A percentile compares a stretch with the other conserved stretches of the same genome.
phyloP scores from a whole-genome alignment of 495 filamentous ascomycete species.

The Aspergillus steynii region DNA sequence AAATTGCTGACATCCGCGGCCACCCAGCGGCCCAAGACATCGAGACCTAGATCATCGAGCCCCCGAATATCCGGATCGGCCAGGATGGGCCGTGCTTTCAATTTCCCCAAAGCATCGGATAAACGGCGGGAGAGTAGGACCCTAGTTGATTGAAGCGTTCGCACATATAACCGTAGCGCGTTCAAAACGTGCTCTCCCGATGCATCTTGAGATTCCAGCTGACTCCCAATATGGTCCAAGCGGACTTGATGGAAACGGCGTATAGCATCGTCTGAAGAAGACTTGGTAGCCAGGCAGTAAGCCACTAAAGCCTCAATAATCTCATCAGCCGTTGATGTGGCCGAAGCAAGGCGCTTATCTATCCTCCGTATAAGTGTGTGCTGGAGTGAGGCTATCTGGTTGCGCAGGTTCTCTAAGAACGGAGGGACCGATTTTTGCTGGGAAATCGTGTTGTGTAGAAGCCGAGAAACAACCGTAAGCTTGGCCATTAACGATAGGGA shows the following conservation, averaged over 20 bases:
- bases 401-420: constrained; percentile 61
- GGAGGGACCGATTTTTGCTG: constrained; percentile 50
- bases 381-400: constrained; percentile 60
- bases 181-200: constrained; percentile 53
- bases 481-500: constrained; percentile 72
- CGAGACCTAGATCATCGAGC: constrained; percentile 74
- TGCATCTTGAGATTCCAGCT: constrained; percentile 43
- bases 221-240: constrained; percentile 60
- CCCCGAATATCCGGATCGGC: constrained; percentile 63
- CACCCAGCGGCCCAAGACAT: constrained; percentile 79
- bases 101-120: constrained; percentile 63
- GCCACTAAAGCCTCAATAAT: constrained; percentile 75
- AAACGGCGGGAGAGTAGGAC: constrained; percentile 70
- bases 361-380: constrained; percentile 64
- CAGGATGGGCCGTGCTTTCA: constrained; percentile 71
- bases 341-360: constrained; percentile 62
- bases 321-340: constrained; percentile 46
- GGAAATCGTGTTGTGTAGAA: constrained; percentile 67
- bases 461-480: constrained; percentile 72
- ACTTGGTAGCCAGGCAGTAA: constrained; percentile 79
- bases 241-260: constrained; percentile 79
- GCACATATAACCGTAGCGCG: constrained; percentile 69
- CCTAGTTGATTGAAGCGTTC: constrained; percentile 76
- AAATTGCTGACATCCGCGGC: constrained; percentile 82
- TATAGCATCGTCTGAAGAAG: constrained; percentile 77